Conservation (phyloP, 345 rosid species). For the Lepidium sativum region DNA sequence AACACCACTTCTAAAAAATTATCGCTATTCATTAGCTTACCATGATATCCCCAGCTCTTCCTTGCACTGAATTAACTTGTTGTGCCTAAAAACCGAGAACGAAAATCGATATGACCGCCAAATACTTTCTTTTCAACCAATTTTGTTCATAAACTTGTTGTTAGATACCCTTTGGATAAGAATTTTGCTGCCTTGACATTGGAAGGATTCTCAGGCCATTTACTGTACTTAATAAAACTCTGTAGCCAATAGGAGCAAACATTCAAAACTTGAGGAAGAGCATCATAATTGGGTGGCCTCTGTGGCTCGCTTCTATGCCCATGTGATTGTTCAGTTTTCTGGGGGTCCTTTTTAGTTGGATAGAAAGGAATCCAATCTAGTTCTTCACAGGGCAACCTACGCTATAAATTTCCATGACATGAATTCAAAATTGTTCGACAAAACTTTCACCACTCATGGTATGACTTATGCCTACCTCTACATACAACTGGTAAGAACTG, state of each 20-base stretch:
- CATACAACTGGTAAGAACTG: conserved; percentile 91
- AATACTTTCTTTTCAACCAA: not conserved
- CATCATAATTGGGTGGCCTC: conserved; percentile 68
- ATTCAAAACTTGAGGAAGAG: conserved; percentile 54
- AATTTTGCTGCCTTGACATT: conserved; percentile 84
- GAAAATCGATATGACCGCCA: not conserved
- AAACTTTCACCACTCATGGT: conserved; percentile 2
- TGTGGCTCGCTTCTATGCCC: conserved; percentile 51
- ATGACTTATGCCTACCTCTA: conserved; percentile 61
- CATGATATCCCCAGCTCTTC: conserved; percentile 52
- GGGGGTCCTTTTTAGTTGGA: conserved; percentile 33
- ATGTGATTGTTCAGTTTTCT: conserved; percentile 33
- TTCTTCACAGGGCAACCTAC: conserved; percentile 94
- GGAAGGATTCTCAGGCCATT: conserved; percentile 85
- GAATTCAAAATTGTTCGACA: conserved; percentile 4
- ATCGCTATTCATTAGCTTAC: conserved; percentile 38
- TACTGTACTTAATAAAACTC: conserved; percentile 89
- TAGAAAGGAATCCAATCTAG: conserved; percentile 91
- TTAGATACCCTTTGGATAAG: conserved; percentile 72
- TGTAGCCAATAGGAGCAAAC: conserved; percentile 93
- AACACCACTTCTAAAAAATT: no score
- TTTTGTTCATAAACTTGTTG: not conserved
- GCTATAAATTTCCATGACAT: conserved; percentile 15
- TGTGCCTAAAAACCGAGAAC: conserved; percentile 50
- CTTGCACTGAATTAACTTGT: conserved; percentile 60